Evolutionary conservation across 1,284 basidiomycete species (phyloP).

Genomic region (Austroboletus novae-zelandiae): DNA sequence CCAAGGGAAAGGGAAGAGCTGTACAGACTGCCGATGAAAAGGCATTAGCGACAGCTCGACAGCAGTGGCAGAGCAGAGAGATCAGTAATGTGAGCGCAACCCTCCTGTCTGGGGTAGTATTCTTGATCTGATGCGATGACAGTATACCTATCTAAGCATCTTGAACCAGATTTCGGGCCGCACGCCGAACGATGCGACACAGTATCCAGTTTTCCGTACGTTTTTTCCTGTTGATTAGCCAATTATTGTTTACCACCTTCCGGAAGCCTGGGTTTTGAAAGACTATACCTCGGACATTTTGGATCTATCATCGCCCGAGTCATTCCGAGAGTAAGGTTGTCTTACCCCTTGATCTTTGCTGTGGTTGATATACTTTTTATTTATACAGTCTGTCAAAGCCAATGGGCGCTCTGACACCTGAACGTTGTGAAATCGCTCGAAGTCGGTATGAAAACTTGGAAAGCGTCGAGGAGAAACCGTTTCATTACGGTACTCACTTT

Average conservation of each 20-base stretch:
- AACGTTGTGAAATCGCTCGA: constrained; percentile 69
- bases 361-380: neutral
- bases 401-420: constrained; percentile 87
- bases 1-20: constrained; percentile 38
- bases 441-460: constrained; percentile 76
- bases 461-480: constrained; percentile 82
- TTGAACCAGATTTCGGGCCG: constrained; percentile 87
- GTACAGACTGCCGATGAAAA: constrained; percentile 45
- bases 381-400: constrained; percentile 68
- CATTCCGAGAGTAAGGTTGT: constrained; percentile 74
- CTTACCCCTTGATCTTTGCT: constrained; percentile 4
- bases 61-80: constrained; percentile 83
- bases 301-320: constrained; percentile 63
- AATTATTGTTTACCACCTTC: neutral
- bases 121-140: constrained; percentile 1
- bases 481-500: constrained; percentile 95
- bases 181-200: constrained; percentile 92
- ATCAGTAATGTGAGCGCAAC: constrained; percentile 75
- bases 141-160: constrained; percentile 87
- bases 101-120: neutral
- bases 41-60: constrained; percentile 66
- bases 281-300: constrained; percentile 80
- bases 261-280: constrained; percentile 78
- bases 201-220: constrained; percentile 93
- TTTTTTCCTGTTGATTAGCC: constrained; percentile 9